phyloP scores from a whole-genome alignment of 2,329 filamentous ascomycete species.

The Neurospora sp. region DNA sequence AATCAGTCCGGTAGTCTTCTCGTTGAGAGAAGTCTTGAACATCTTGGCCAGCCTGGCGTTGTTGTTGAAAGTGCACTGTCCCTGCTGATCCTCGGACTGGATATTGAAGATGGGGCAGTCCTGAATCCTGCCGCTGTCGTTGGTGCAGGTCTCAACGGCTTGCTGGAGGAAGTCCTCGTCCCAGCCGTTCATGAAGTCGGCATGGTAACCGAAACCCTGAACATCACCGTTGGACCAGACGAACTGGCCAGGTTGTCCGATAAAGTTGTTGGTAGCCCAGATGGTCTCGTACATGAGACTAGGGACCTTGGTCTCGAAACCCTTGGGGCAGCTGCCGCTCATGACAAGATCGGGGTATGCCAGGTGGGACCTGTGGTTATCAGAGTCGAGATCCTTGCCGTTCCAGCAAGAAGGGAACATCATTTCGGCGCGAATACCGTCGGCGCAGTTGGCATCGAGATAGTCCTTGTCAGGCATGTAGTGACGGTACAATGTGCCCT shows the following conservation, averaged over 20 bases:
- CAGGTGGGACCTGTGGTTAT: slow-evolving; percentile 55
- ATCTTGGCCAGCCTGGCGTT: slow-evolving; percentile 22
- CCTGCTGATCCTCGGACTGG: slow-evolving; percentile 44
- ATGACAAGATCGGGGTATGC: slow-evolving; percentile 72
- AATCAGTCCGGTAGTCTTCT: slow-evolving; percentile 49
- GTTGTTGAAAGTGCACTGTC: slow-evolving; percentile 48
- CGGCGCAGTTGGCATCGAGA: slow-evolving; percentile 70
- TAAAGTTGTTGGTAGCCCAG: slow-evolving; percentile 62
- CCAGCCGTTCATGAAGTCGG: slow-evolving; percentile 76
- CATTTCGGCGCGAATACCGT: slow-evolving; percentile 74
- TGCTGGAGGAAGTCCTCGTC: slow-evolving; percentile 56
- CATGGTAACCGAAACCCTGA: slow-evolving; percentile 67
- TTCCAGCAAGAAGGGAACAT: slow-evolving; percentile 92
- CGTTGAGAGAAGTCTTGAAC: slow-evolving; percentile 43
- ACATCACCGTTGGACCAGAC: slow-evolving; percentile 70
- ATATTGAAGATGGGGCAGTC: slow-evolving; percentile 72
- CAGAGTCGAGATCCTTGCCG: slow-evolving; percentile 49
- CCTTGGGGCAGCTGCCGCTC: slow-evolving; percentile 63
- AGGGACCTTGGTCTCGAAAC: slow-evolving; percentile 57
- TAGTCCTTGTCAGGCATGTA: slow-evolving; percentile 70
- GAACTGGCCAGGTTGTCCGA: slow-evolving; percentile 55
- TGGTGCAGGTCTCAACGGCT: slow-evolving; percentile 69
- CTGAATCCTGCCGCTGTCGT: slow-evolving; percentile 53
- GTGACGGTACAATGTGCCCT: slow-evolving; percentile 73
- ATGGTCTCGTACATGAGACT: slow-evolving; percentile 82